phyloP scores from a whole-genome alignment of 2,329 filamentous ascomycete species.

The Aureobasidium musti region DNA sequence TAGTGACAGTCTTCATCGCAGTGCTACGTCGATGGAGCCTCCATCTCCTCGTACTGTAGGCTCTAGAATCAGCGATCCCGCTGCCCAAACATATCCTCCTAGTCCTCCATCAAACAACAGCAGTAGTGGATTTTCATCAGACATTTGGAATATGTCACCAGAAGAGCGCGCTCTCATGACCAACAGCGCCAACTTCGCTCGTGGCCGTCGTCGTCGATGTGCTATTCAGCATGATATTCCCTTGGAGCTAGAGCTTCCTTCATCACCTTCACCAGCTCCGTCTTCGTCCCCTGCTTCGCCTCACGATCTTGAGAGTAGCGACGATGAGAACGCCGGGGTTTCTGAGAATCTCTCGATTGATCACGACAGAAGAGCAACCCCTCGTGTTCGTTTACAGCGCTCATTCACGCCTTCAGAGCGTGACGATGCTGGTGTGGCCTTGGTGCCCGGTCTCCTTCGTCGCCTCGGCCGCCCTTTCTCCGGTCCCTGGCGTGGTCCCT shows the following conservation, averaged over 20 bases:
- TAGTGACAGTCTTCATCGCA: neutral
- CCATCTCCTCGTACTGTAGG: neutral
- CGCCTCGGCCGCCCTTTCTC: slow-evolving; percentile 2
- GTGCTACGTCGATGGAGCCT: neutral
- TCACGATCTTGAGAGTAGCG: too few species aligned
- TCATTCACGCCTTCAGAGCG: neutral
- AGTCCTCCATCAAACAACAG: neutral
- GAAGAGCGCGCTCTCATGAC: slow-evolving; percentile 2
- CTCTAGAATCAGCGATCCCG: neutral
- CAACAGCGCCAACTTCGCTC: neutral
- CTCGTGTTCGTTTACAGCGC: slow-evolving; percentile 1
- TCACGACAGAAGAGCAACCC: neutral
- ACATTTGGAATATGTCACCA: neutral
- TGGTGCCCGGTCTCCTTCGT: neutral
- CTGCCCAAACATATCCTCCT: neutral
- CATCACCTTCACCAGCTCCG: neutral
- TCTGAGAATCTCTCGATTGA: too few species aligned
- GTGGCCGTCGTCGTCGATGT: slow-evolving; percentile 3
- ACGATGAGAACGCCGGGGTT: too few species aligned
- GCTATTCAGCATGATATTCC: neutral
- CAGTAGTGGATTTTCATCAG: neutral
- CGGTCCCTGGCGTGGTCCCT: neutral
- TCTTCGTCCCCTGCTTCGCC: neutral
- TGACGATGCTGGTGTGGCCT: neutral
- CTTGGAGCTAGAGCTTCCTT: neutral